Base-by-base conservation (phyloP, 2,329 filamentous ascomycete genomes). In the Nemania diffusa region DNA sequence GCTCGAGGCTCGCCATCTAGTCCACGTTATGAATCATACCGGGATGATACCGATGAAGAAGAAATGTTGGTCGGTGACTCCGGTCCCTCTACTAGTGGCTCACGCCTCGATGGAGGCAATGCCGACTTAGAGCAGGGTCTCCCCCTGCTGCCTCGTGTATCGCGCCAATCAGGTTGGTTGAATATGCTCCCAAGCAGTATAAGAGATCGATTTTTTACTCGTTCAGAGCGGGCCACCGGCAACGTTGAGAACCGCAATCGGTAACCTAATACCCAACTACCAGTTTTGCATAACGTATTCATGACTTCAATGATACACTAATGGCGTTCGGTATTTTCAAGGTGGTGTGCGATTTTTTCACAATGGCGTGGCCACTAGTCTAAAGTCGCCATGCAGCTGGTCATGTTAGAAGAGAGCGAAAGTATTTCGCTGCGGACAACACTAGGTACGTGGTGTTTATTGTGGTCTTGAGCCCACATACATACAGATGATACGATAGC, bases 11-110 rank as follows among this genome's bases (percentile, higher is more conserved):
- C 83, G 15, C 79, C 84, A 5, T 85, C 84, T 2, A 82, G 80
- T 46, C 84, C 85, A 17, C 80, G 84, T 34, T 87, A 87, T 65
- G 85, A 87, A 52, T 80, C 84, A 1, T 88, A 87, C 66, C 83
- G 79, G n/a, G 85, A 87, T 62, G 84, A 85, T 53, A 82, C 81
- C 26, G 82, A 86, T 0, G 84, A 82, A n/a, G 69, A 71, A 20
- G 81, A 78, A 22, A 62, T 73, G 24, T 62, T 56, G 11, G 64
- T 57, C 4, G 68, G 70, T 56, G 72, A 72, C 13, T 64, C 72
- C 2, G 70, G 69, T 7, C 72, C 74, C 17, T 73, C 74, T 27
- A 71, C 71, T 11, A 70, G 70, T 37, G 61, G 70, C 17, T 69
- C 72, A 11, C 69, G 73, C 69, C 59, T 67, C 7, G 62, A 65